These are phyloP conservation scores for Tylopilus sp. DNA, from an alignment of 768 basidiomycete species.

Conservation along the genomic window DNA sequence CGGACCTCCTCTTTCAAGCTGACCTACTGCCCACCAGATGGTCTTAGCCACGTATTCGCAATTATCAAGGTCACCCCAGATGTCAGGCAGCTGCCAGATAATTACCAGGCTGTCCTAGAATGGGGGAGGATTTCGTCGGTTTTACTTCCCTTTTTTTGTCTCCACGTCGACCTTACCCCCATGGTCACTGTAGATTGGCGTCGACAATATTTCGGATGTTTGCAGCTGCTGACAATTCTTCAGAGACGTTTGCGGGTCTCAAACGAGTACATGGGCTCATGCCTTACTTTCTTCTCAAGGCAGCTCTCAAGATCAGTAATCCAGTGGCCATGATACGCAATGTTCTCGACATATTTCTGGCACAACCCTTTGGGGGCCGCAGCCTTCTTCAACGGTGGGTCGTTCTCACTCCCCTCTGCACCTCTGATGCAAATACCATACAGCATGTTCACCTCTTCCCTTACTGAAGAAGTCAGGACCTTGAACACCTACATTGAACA, in stretches of 20 bases:
- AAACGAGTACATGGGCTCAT: conserved; percentile 94
- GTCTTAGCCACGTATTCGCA: conserved; percentile 83
- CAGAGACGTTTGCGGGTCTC: conserved; percentile 80
- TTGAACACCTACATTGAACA: conserved; percentile 85
- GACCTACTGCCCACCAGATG: conserved; percentile 50
- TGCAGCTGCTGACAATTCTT: conserved; percentile 88
- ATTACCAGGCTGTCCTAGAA: conserved; percentile 88
- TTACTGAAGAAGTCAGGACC: conserved; percentile 83
- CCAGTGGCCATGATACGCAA: conserved; percentile 94
- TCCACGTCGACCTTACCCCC: conserved; percentile 4
- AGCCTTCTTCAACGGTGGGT: conserved; percentile 84
- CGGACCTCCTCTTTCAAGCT: not conserved
- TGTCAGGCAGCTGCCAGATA: conserved; percentile 72
- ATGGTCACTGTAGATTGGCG: conserved; percentile 59
- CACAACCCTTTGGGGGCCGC: conserved; percentile 92
- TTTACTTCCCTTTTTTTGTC: not conserved
- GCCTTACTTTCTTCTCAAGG: conserved; percentile 96
- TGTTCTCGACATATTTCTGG: conserved; percentile 91
- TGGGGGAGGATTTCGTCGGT: conserved; percentile 97
- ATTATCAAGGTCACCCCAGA: conserved; percentile 79
- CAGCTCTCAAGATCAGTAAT: conserved; percentile 88
- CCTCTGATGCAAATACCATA: conserved; percentile 4
- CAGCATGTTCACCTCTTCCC: conserved; percentile 94
- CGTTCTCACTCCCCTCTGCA: not conserved
- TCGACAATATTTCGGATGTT: conserved; percentile 96